A percentile compares a stretch with the other conserved stretches of the same genome.
phyloP scores from a whole-genome alignment of 2,329 filamentous ascomycete species.

The Colletotrichum nymphaeae region DNA sequence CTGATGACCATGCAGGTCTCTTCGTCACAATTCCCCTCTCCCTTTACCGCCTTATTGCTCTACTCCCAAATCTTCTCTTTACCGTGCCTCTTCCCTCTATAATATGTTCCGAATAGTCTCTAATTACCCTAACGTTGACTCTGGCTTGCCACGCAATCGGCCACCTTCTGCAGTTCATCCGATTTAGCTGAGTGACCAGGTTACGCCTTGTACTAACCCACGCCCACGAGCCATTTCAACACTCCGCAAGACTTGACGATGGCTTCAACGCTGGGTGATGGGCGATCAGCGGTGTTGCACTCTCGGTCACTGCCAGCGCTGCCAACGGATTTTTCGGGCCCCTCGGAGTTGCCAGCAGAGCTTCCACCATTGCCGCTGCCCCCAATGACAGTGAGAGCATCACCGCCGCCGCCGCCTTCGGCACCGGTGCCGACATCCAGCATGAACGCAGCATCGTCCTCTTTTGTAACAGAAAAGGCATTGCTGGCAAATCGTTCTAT shows the following conservation, averaged over 20 bases:
- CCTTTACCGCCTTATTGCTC: neutral
- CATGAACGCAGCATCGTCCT: neutral
- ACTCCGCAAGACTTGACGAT: neutral
- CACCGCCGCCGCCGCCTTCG: neutral
- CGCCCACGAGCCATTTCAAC: neutral
- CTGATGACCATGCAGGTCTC: neutral
- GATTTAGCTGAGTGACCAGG: neutral
- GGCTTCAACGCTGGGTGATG: neutral
- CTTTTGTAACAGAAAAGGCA: constrained; percentile 10
- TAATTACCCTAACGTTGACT: too few relatives aligned
- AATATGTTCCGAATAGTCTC: too few relatives aligned
- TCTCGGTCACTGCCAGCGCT: neutral
- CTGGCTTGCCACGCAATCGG: neutral
- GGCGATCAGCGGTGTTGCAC: neutral
- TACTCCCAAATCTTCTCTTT: neutral
- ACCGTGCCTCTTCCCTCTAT: too few relatives aligned
- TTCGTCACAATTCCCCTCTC: neutral
- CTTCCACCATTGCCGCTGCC: constrained; percentile 10
- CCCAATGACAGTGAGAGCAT: neutral
- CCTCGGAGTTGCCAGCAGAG: neutral
- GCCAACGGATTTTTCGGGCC: neutral
- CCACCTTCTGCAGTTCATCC: neutral
- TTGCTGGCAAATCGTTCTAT: neutral
- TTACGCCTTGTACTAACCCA: neutral
- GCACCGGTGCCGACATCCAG: neutral